Evolutionary conservation across 768 basidiomycete genomes (phyloP).

Genomic region (Amylocystis lapponica): DNA sequence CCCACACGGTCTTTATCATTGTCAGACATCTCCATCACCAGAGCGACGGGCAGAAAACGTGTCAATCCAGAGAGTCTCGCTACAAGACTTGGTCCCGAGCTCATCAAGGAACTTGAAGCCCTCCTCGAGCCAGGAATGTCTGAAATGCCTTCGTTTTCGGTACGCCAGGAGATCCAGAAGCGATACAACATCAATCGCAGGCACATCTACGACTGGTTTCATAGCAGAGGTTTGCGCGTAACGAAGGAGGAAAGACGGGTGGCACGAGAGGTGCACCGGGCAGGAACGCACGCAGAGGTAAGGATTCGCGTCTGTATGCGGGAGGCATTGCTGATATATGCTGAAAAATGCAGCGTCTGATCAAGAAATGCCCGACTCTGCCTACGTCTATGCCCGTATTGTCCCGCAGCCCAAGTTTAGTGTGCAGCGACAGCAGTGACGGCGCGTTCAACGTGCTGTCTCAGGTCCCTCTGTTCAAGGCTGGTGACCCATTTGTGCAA

Average conservation of each 20-base stretch:
- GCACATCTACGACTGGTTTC: conserved; percentile 78
- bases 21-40: not conserved
- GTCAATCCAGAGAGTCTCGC: conserved; percentile 70
- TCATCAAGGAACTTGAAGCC: conserved; percentile 70
- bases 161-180: conserved; percentile 66
- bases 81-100: conserved; percentile 56
- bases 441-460: too few relatives aligned
- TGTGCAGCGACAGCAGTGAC: too few relatives aligned
- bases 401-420: too few relatives aligned
- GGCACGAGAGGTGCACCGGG: too few relatives aligned
- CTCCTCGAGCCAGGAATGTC: conserved; percentile 58
- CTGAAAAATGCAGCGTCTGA: too few relatives aligned
- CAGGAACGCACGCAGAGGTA: too few relatives aligned
- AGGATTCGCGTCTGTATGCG: too few relatives aligned
- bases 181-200: conserved; percentile 65
- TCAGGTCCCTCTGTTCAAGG: too few relatives aligned
- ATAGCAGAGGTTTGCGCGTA: conserved; percentile 41
- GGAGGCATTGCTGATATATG: too few relatives aligned
- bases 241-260: conserved; percentile 21
- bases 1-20: not conserved
- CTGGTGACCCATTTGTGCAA: not conserved
- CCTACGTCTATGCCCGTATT: too few relatives aligned
- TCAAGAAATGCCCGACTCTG: too few relatives aligned
- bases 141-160: conserved; percentile 72
- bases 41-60: conserved; percentile 25